Evolutionary conservation across 352 stramenopile species (phyloP).

Genomic region (Plasmopara halstedii): DNA sequence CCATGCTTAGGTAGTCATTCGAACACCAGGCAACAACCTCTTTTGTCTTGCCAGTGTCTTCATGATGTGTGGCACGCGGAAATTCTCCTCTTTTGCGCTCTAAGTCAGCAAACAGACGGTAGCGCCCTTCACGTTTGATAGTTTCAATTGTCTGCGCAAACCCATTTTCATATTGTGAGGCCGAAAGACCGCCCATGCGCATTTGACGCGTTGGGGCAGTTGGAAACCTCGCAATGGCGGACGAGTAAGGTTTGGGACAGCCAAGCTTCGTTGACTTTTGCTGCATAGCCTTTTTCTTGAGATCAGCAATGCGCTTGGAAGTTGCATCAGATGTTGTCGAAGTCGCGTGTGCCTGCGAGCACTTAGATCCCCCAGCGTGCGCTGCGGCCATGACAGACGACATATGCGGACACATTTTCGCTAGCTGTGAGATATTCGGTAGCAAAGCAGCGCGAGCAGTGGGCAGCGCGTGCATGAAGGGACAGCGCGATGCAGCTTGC

Average conservation of each 20-base stretch:
- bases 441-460: slow-evolving; percentile 65
- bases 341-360: slow-evolving; percentile 56
- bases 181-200: slow-evolving; percentile 52
- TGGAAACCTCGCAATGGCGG: slow-evolving; percentile 45
- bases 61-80: slow-evolving; percentile 69
- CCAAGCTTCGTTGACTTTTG: slow-evolving; percentile 23
- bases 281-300: slow-evolving; percentile 57
- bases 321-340: slow-evolving; percentile 52
- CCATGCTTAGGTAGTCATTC: slow-evolving; percentile 90
- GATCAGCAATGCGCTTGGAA: slow-evolving; percentile 57
- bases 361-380: slow-evolving; percentile 28
- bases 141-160: slow-evolving; percentile 70
- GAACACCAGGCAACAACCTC: slow-evolving; percentile 86
- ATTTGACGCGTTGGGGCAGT: slow-evolving; percentile 46
- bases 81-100: slow-evolving; percentile 84
- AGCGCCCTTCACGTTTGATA: slow-evolving; percentile 83
- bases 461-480: slow-evolving; percentile 78
- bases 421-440: slow-evolving; percentile 80
- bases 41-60: slow-evolving; percentile 57
- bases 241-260: slow-evolving; percentile 27
- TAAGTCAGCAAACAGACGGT: slow-evolving; percentile 82
- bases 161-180: slow-evolving; percentile 55
- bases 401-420: slow-evolving; percentile 85
- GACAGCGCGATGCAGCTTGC: slow-evolving; percentile 68
- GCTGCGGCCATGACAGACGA: slow-evolving; percentile 65